Conservation (phyloP, 2,329 filamentous ascomycete species). For the Aspergillus hortae region DNA sequence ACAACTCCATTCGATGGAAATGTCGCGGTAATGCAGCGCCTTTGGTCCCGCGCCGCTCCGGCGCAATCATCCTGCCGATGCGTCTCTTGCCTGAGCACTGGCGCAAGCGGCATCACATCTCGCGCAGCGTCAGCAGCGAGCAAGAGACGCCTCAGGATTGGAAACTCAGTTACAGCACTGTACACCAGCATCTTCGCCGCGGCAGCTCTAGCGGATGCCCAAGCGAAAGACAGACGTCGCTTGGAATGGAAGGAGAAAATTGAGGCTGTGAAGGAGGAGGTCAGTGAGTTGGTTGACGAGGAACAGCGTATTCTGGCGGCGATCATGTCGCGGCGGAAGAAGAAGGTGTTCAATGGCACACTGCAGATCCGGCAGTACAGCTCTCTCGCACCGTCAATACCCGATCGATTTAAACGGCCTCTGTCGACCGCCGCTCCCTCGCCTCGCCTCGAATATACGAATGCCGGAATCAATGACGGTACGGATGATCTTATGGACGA, state of each 20-base stretch:
- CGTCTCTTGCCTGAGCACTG: constrained; percentile 38
- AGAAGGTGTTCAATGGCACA: constrained; percentile 14
- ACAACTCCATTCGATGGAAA: constrained; percentile 15
- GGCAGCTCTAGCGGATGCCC: constrained; percentile 39
- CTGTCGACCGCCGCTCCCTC: neutral
- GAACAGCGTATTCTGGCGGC: constrained; percentile 34
- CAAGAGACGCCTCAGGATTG: constrained; percentile 36
- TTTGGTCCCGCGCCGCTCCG: constrained; percentile 41
- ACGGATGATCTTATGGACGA: neutral
- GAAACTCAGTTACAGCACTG: constrained; percentile 43
- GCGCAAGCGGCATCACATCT: constrained; percentile 32
- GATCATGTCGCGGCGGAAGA: constrained; percentile 24
- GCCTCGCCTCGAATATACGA: constrained; percentile 5
- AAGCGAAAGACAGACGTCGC: constrained; percentile 37
- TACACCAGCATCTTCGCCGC: constrained; percentile 43
- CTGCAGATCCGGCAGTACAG: constrained; percentile 25
- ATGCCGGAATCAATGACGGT: neutral
- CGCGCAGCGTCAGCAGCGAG: constrained; percentile 34
- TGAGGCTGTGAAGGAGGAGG: constrained; percentile 41
- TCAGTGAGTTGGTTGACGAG: constrained; percentile 36
- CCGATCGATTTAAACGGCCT: constrained; percentile 9
- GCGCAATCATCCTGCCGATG: constrained; percentile 40
- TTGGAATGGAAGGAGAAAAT: constrained; percentile 41
- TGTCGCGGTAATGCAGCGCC: constrained; percentile 41
- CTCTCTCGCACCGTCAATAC: constrained; percentile 16